Evolutionary conservation across 306 rosid genomes (phyloP), one percentile per base, ranked within the genome.

Genomic region (Lagenaria siceraria): DNA sequence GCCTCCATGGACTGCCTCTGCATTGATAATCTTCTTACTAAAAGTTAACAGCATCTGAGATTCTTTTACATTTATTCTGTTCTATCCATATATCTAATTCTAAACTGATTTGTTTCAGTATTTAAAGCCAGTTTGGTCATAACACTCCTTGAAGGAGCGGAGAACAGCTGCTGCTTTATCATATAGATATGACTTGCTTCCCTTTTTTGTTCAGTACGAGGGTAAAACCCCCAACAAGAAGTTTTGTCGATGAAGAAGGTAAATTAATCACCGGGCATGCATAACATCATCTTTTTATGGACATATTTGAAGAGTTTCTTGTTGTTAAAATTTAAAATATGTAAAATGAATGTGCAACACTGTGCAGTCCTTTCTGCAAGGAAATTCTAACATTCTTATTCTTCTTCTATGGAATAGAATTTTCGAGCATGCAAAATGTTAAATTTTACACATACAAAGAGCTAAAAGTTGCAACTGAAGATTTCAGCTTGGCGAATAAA

Each of bases 401-500:
- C 15, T 42, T 70, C 18, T 31, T 10, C 18, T 51, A 18, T 31
- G 55, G 13, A 56, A 75, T 87, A 89, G 90, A 92, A 74, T 27
- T 92, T 42, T 86, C 89, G 60, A 87, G 92, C 73, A 81, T 96
- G 71, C 88, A 87, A 42, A 82, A 90, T 86, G 92, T 96, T 60
- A 90, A 24, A 46, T 58, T 87, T 27, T 96, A 85, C 81, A 61
- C 86, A 42, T 83, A 87, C 89, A 96, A 88, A 81, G 92, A 89
- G 84, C 81, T 96, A 35, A 89, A 71, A 75, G 62, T 71, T 18
- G 98, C 97, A 22, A 90, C 99, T 2, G 90, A 88, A 13, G 87
- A 90, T 77, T 96, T 92, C 78, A 86, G 88, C 83, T 87, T 52
- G 27, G 86, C 78, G 66, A 89, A 92, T 77, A 96, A 96, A 88